Evolutionary conservation across 257 asterid species (phyloP), one percentile per base, ranked within the genome.

Genomic region (Datura wrightii): DNA sequence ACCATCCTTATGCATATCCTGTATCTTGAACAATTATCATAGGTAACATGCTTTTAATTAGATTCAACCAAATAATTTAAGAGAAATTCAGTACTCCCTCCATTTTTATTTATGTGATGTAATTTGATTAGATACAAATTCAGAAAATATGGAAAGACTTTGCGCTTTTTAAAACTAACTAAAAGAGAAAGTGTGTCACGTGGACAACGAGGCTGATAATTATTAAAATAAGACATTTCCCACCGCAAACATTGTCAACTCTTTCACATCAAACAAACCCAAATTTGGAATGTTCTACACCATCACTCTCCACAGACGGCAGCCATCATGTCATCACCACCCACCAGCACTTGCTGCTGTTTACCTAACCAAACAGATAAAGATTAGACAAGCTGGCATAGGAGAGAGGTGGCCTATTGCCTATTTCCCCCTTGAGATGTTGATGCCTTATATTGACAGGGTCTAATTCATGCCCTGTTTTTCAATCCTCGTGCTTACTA

Each of bases 361-460:
- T 74, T 11, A 74, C 60, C 81, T 48, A 50, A 8, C 8, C 42
- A 48, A 19, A 48, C 0, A 72, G n/a, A 46, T 44, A 46, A 19
- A 24, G 41, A 24, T 24, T 24, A 24, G 31, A 46, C 19, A n/a
- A 24, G n/a, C 5, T 39, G n/a, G 58, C 18, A 46, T n/a, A 4
- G 16, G n/a, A 56, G 34, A 19, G 14, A 48, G 39, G 41, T 6
- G 42, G 60, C 42, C 2, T 41, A 70, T 39, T 41, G 8, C 2
- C 18, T 42, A 39, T 39, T 48, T 74, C 60, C 6, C 44, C 4
- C 11, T 74, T 50, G 59, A 19, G 24, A 48, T 74, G 58, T 74
- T 19, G 24, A 72, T 74, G 42, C 80, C 41, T 72, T 74, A 24
- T 24, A 48, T 48, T 74, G 80, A 72, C 37, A 63, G 39, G 42